Percentiles rank a stretch among this genome's conserved stretches.
Conservation (phyloP, 768 basidiomycete species). For the Tulasnella calospora region DNA sequence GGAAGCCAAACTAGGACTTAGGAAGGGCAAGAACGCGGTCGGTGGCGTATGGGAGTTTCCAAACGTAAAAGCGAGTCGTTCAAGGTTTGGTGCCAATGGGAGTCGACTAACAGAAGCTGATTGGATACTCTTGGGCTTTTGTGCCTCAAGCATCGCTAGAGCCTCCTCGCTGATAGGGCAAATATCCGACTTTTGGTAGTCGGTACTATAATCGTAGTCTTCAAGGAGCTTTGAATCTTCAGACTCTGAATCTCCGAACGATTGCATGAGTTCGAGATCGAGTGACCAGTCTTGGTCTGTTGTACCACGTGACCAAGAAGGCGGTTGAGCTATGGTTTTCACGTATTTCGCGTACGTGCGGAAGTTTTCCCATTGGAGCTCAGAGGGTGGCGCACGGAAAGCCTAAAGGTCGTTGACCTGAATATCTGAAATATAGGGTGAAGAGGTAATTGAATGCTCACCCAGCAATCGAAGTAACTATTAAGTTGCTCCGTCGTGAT, state of each 20-base stretch:
- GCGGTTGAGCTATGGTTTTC: neutral
- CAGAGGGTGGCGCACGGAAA: neutral
- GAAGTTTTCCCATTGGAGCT: neutral
- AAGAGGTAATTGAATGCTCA: neutral
- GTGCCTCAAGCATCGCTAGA: neutral
- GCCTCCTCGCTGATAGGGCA: neutral
- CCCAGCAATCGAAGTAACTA: neutral
- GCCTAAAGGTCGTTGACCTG: neutral
- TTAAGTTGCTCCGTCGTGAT: neutral
- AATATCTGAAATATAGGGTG: neutral
- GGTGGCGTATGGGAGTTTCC: neutral
- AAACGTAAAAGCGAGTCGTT: neutral
- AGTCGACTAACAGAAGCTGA: neutral
- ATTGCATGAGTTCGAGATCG: neutral
- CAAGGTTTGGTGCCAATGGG: neutral
- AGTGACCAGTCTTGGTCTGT: neutral
- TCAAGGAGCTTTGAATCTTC: neutral
- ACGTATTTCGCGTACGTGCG: neutral
- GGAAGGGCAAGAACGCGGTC: neutral
- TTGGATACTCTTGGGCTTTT: neutral
- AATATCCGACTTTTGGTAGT: neutral
- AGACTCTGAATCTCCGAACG: too few species aligned
- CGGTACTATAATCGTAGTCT: neutral
- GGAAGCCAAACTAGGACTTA: neutral
- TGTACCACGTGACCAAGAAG: neutral